These are phyloP conservation scores for Phalaenopsis hybrid DNA, from an alignment of 116 monocot genomes.

Conservation along the genomic window DNA sequence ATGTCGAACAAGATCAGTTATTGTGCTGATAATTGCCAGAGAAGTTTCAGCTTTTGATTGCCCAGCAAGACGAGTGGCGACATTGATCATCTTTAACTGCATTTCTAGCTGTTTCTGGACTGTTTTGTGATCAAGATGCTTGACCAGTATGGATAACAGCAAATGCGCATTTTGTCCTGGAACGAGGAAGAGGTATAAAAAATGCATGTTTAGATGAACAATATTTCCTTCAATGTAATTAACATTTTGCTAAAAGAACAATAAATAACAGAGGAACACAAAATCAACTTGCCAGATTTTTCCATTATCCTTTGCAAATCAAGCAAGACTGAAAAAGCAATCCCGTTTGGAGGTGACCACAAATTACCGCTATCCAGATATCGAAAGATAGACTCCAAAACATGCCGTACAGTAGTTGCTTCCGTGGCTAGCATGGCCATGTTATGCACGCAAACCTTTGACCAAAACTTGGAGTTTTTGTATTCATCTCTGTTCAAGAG, in stretches of 20 bases:
- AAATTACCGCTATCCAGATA: slow-evolving; percentile 66
- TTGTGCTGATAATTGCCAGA: slow-evolving; percentile 49
- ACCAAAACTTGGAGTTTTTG: slow-evolving; percentile 68
- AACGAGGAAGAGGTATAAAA: slow-evolving; percentile 14
- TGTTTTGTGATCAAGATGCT: slow-evolving; percentile 87
- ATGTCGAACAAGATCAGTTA: slow-evolving; percentile 76
- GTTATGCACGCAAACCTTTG: slow-evolving; percentile 82
- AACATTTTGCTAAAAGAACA: not conserved
- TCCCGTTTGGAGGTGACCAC: slow-evolving; percentile 62
- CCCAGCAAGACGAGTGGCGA: slow-evolving; percentile 49
- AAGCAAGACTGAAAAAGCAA: slow-evolving; percentile 60
- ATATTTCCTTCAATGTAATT: not conserved
- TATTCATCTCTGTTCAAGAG: slow-evolving; percentile 56
- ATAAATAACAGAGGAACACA: not conserved
- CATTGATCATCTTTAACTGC: slow-evolving; percentile 69
- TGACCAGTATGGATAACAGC: slow-evolving; percentile 66
- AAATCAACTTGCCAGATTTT: slow-evolving; percentile 51
- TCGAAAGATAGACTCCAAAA: slow-evolving; percentile 78
- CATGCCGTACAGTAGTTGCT: slow-evolving; percentile 78
- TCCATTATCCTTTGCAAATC: slow-evolving; percentile 71
- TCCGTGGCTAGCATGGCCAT: slow-evolving; percentile 86
- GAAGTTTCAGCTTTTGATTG: slow-evolving; percentile 56
- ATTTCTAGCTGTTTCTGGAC: slow-evolving; percentile 65
- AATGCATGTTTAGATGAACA: not conserved
- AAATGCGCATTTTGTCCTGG: slow-evolving; percentile 73